These are phyloP conservation scores for Funneliformis caledonium DNA, from an alignment of 371 early-diverging fungal genomes.

Conservation along the genomic window DNA sequence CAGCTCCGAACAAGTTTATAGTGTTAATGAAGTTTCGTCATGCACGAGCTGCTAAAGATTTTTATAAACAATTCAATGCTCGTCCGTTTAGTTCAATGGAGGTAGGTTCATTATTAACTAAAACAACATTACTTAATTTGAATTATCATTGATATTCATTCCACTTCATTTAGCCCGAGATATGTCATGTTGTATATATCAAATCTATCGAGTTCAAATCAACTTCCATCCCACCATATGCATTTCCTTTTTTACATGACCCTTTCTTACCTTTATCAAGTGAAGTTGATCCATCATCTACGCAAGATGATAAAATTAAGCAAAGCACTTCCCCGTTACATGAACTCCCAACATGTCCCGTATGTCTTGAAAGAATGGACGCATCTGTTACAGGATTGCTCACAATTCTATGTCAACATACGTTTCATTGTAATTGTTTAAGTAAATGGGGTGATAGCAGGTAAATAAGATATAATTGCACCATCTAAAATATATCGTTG, in stretches of 20 bases:
- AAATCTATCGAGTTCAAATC: constrained; percentile 65
- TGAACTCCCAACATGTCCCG: constrained; percentile 92
- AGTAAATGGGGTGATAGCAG: constrained; percentile 87
- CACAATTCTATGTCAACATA: constrained; percentile 93
- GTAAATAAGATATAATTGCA: constrained; percentile 39
- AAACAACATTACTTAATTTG: not conserved
- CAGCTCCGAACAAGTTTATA: constrained; percentile 81
- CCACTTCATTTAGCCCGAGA: constrained; percentile 18
- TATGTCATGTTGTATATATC: constrained; percentile 62
- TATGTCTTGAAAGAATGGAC: constrained; percentile 93
- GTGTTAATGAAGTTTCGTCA: constrained; percentile 79
- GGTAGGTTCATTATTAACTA: constrained; percentile 45
- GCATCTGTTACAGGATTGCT: constrained; percentile 79
- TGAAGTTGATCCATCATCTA: not conserved
- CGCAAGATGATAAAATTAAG: not conserved
- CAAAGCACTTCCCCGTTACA: constrained; percentile 41
- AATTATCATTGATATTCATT: constrained; percentile 3
- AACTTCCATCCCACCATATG: constrained; percentile 59
- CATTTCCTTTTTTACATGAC: constrained; percentile 62
- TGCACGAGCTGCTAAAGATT: constrained; percentile 61
- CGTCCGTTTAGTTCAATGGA: constrained; percentile 83
- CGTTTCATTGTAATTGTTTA: constrained; percentile 90
- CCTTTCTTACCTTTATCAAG: constrained; percentile 32
- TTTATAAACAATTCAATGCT: constrained; percentile 79
- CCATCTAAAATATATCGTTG: not conserved